Percentiles rank a stretch among this genome's conserved stretches.
Conservation (phyloP, 441 rosid genomes). For the Viola pubescens region DNA sequence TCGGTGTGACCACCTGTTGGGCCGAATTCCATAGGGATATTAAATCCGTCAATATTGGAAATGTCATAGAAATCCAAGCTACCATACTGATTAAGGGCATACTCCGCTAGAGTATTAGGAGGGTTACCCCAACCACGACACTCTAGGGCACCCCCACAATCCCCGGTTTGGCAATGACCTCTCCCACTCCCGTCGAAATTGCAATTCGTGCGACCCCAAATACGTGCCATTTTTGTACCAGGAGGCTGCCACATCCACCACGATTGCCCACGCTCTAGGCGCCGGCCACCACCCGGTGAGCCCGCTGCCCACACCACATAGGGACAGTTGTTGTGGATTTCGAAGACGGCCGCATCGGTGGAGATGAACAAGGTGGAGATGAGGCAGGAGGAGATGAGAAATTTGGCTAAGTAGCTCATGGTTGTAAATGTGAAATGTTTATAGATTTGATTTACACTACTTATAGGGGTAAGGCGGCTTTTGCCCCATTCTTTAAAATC, state of each 20-base stretch:
- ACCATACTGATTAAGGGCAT: constrained; percentile 24
- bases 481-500: background rate
- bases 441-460: background rate
- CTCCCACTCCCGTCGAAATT: constrained; percentile 33
- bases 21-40: constrained; percentile 48
- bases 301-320: constrained; percentile 46
- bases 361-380: constrained; percentile 5
- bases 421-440: background rate
- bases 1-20: constrained; percentile 6
- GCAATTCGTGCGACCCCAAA: constrained; percentile 53
- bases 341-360: constrained; percentile 30
- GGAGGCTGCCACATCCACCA: constrained; percentile 29
- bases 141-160: constrained; percentile 35
- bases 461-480: background rate
- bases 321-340: constrained; percentile 33
- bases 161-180: constrained; percentile 41
- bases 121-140: constrained; percentile 41
- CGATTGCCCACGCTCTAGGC: constrained; percentile 30
- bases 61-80: constrained; percentile 42
- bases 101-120: constrained; percentile 54
- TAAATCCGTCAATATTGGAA: constrained; percentile 53
- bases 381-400: background rate
- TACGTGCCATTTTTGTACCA: constrained; percentile 28
- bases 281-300: constrained; percentile 44
- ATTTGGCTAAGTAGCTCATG: background rate